These are phyloP conservation scores for Kodamaea suecica DNA, from an alignment of 1,139 yeast species.

Conservation along the genomic window DNA sequence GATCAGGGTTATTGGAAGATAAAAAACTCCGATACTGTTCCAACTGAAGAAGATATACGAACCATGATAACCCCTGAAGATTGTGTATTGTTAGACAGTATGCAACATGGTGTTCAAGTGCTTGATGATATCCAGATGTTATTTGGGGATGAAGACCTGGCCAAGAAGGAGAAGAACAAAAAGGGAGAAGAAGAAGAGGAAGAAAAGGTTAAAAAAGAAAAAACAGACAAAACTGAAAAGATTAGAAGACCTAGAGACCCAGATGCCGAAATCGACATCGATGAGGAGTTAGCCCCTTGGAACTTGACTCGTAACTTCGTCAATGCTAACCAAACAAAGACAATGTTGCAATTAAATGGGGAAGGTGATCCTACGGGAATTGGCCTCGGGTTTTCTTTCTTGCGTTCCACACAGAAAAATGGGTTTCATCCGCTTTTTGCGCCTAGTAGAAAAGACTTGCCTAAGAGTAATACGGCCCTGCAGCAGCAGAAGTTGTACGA, in stretches of 20 bases:
- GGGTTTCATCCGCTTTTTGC: conserved; percentile 72
- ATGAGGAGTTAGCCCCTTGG: conserved; percentile 94
- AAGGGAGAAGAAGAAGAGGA: conserved; percentile 16
- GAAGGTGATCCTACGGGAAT: conserved; percentile 93
- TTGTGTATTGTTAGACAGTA: conserved; percentile 77
- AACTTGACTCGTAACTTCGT: conserved; percentile 85
- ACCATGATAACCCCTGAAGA: conserved; percentile 94
- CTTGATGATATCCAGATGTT: conserved; percentile 70
- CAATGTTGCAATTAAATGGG: conserved; percentile 95
- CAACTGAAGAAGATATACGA: conserved; percentile 74
- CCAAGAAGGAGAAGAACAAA: conserved; percentile 19
- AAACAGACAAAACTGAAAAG: conserved; percentile 13
- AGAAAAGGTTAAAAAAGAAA: conserved; percentile 18
- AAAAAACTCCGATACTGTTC: conserved; percentile 62
- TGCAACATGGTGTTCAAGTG: conserved; percentile 89
- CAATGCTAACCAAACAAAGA: conserved; percentile 92
- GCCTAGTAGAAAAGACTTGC: conserved; percentile 38
- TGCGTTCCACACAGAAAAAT: conserved; percentile 73
- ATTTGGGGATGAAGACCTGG: conserved; percentile 31
- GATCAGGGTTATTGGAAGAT: conserved; percentile 97
- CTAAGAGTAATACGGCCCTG: conserved; percentile 55
- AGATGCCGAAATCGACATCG: conserved; percentile 49
- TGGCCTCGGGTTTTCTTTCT: conserved; percentile 10
- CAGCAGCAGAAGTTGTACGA: conserved; percentile 91
- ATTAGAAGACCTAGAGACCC: conserved; percentile 23